Evolutionary conservation across 768 basidiomycete species (phyloP).

Genomic region (Leccinum variicolor): DNA sequence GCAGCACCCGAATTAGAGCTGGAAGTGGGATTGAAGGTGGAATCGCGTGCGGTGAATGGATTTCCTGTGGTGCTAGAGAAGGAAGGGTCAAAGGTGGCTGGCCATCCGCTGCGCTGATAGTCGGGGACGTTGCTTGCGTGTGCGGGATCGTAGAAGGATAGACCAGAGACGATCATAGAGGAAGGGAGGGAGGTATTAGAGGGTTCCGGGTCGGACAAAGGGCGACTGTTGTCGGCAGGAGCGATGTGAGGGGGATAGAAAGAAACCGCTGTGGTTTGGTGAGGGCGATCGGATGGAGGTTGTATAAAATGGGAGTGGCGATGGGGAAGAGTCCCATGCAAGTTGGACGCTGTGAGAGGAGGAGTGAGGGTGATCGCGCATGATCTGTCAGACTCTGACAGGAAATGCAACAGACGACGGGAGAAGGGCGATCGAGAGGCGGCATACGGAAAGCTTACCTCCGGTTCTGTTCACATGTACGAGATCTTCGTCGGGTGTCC

Average conservation of each 20-base stretch:
- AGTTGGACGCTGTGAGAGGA: neutral
- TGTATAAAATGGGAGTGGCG: constrained; percentile 1
- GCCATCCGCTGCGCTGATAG: constrained; percentile 40
- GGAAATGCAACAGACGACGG: constrained; percentile 4
- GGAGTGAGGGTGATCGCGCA: constrained; percentile 8
- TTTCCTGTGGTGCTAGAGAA: constrained; percentile 1
- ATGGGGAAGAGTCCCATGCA: constrained; percentile 2
- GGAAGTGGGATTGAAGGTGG: neutral
- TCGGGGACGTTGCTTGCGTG: constrained; percentile 32
- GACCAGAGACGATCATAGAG: constrained; percentile 52
- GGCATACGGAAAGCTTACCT: constrained; percentile 24
- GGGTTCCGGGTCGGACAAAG: neutral
- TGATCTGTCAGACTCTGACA: constrained; percentile 12
- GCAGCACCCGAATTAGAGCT: neutral
- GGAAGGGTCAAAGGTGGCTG: constrained; percentile 13
- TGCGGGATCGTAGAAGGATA: constrained; percentile 53
- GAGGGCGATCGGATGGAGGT: neutral
- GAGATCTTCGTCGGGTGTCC: constrained; percentile 15
- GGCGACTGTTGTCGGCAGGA: neutral
- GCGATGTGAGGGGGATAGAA: constrained; percentile 3
- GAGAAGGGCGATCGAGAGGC: constrained; percentile 9
- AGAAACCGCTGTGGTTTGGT: neutral
- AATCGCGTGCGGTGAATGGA: neutral
- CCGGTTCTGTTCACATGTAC: constrained; percentile 14
- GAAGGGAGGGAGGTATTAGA: neutral